Evolutionary conservation across 306 rosid species (phyloP), one percentile per base, ranked within the genome.

Genomic region (Castanea mollissima): DNA sequence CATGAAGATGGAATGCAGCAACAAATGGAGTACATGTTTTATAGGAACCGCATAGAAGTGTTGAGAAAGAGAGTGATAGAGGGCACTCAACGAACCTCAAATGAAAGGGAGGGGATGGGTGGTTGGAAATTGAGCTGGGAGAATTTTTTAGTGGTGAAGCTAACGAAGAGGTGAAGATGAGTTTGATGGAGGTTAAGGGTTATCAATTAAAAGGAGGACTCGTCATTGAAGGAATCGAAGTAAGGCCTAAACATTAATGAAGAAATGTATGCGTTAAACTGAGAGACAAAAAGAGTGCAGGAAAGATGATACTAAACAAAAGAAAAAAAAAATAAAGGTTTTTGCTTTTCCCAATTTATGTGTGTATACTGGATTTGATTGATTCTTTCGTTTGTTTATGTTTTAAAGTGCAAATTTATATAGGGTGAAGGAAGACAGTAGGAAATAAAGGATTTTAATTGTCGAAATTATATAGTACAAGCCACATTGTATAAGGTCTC

Each of bases 41-140:
- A 83, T 9, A 75, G 82, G 57, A 83, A 85, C 21, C 62, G 87
- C 16, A 77, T 57, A 15, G 88, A 81, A 32, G 49, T 54, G 14
- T 4, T 78, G 69, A 18, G 81, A 57, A 78, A 76, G 31, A 46
- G 57, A 16, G 71, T 29, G 55, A 31, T 7, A 1, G 51, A 76
- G 29, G 60, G 69, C 15, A 69, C 52, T 8, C 1, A 14, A 23
- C 67, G 19, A 71, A 55, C 73, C 29, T 74, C 79, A 0, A 19
- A 1, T 0, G 57, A 84, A 19, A 88, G 97, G 79, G 85, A 77
- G 0, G 89, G 0, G 89, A 87, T 68, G 91, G 89, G 16, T 92
- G 97, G 97, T 65, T 79, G 90, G 97, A 92, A 85, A 83, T 92
- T 60, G 87, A 90, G 80, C 19, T 92, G 4, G 97, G 97, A 1